These are phyloP conservation scores for Lindgomyces ingoldianus DNA, from an alignment of 495 filamentous ascomycete genomes.

Conservation along the genomic window DNA sequence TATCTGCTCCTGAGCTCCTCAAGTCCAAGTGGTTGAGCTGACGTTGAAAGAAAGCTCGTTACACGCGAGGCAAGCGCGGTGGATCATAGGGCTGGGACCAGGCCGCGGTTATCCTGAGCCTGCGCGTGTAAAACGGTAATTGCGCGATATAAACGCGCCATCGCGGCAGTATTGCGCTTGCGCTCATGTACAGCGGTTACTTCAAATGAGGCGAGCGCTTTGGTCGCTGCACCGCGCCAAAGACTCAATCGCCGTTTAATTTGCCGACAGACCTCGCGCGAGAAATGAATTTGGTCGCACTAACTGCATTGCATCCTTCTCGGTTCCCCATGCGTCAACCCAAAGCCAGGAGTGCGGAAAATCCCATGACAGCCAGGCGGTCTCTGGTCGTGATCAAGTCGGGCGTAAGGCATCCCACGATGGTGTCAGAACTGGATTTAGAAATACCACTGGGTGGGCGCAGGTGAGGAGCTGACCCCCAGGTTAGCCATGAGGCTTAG, in stretches of 20 bases:
- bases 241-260: background rate
- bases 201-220: background rate
- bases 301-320: background rate
- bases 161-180: background rate
- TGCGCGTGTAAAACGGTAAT: background rate
- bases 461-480: background rate
- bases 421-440: background rate
- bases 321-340: background rate
- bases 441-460: background rate
- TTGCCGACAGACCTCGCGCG: background rate
- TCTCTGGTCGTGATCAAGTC: too few species aligned
- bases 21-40: background rate
- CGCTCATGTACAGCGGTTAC: background rate
- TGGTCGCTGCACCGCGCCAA: too few species aligned
- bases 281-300: background rate
- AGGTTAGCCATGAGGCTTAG: background rate
- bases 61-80: background rate
- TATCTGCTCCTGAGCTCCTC: background rate
- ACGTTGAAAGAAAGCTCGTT: slow-evolving; percentile 24
- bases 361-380: background rate
- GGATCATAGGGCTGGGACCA: background rate
- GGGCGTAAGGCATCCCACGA: background rate
- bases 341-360: background rate
- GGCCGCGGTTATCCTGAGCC: background rate
- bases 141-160: background rate